A percentile compares a stretch with the other conserved stretches of the same genome.
Evolutionary conservation across 371 early-diverging fungal genomes (phyloP).

Genomic region (Caulochytrium protostelioides): DNA sequence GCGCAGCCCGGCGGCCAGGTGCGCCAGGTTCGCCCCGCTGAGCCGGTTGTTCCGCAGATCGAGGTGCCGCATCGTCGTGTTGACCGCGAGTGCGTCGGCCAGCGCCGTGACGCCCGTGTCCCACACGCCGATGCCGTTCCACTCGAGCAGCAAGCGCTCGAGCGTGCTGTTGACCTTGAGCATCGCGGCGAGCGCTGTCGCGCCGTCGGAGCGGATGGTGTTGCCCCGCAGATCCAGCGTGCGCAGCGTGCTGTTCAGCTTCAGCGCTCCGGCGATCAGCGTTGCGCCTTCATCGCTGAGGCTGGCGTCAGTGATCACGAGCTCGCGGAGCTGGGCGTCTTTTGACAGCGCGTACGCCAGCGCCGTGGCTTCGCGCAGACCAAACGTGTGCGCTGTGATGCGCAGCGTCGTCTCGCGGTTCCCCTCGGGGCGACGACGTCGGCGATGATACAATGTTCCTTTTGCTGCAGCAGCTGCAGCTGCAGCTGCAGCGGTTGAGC

Average conservation of each 20-base stretch:
- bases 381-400: too few relatives aligned
- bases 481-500: too few relatives aligned
- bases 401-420: too few relatives aligned
- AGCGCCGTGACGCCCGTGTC: conserved; percentile 19
- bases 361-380: too few relatives aligned
- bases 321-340: conserved; percentile 7
- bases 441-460: too few relatives aligned
- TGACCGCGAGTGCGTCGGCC: conserved; percentile 23
- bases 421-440: too few relatives aligned
- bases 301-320: conserved; percentile 20
- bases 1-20: conserved; percentile 15
- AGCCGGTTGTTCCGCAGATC: conserved; percentile 32
- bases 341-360: conserved; percentile 11
- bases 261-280: conserved; percentile 10
- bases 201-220: conserved; percentile 28
- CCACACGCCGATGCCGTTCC: conserved; percentile 36
- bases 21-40: conserved; percentile 16
- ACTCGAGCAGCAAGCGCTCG: conserved; percentile 21
- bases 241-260: conserved; percentile 13
- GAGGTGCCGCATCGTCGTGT: conserved; percentile 15
- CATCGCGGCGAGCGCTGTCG: conserved; percentile 22
- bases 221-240: conserved; percentile 19
- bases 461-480: too few relatives aligned
- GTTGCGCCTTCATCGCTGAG: conserved; percentile 23
- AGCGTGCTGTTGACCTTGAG: conserved; percentile 18